Evolutionary conservation across 2,329 filamentous ascomycete species (phyloP).

Genomic region (Phialocephala sp.): DNA sequence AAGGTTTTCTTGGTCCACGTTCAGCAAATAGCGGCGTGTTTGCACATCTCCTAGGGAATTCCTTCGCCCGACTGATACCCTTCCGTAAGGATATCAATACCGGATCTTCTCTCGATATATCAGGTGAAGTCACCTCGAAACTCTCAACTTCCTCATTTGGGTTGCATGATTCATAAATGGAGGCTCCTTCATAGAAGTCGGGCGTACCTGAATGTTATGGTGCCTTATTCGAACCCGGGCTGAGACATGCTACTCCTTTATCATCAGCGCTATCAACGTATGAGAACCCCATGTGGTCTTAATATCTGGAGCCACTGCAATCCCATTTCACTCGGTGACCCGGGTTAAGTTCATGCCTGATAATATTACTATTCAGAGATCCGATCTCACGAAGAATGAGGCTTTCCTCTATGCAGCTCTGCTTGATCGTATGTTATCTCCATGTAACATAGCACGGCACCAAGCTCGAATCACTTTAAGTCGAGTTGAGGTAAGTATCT

Average conservation of each 20-base stretch:
- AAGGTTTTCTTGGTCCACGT: not conserved
- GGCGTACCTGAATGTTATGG: not conserved
- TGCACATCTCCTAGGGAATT: not conserved
- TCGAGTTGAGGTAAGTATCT: not conserved
- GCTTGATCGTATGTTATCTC: not conserved
- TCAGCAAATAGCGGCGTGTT: not conserved
- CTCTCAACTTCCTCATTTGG: not conserved
- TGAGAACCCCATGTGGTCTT: not conserved
- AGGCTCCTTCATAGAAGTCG: not conserved
- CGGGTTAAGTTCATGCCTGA: not conserved
- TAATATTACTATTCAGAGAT: not conserved
- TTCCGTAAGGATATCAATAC: not conserved
- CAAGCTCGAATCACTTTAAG: not conserved
- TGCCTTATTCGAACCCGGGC: not conserved
- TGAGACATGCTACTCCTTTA: not conserved
- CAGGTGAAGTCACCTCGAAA: not conserved
- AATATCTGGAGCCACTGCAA: not conserved
- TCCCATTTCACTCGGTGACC: not conserved
- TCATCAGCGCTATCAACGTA: not conserved
- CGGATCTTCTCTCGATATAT: not conserved
- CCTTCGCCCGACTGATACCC: not conserved
- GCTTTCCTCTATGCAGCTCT: not conserved
- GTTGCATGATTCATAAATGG: not conserved
- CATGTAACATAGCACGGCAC: not conserved
- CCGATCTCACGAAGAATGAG: not conserved